Conservation (phyloP, 257 asterid genomes). For the Solanum pimpinellifolium region DNA sequence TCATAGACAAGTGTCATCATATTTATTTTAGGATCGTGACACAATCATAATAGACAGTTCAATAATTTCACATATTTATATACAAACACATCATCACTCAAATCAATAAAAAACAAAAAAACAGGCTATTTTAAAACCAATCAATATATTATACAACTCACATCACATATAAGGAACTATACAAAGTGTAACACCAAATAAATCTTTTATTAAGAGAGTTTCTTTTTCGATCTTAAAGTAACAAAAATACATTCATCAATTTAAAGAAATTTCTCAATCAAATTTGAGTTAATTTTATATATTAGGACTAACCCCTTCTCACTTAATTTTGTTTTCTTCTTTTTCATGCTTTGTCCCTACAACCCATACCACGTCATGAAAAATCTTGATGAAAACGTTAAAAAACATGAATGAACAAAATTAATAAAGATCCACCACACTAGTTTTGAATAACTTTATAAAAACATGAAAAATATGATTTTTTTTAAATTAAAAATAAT, state of each 20-base stretch:
- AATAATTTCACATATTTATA: background rate
- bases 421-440: too few relatives aligned
- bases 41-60: background rate
- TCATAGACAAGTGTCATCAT: too few relatives aligned
- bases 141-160: background rate
- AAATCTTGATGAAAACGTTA: background rate
- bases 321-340: background rate
- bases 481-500: too few relatives aligned
- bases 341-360: background rate
- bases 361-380: background rate
- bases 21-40: too few relatives aligned
- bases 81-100: background rate
- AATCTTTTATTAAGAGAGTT: background rate
- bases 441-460: too few relatives aligned
- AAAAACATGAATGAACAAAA: too few relatives aligned
- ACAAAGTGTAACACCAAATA: background rate
- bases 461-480: too few relatives aligned
- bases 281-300: too few relatives aligned
- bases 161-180: background rate
- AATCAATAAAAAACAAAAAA: background rate
- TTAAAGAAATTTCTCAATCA: background rate
- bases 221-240: background rate
- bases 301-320: background rate
- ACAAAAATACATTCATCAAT: background rate
- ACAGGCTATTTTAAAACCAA: background rate